Evolutionary conservation across 208 protist species (phyloP), one percentile per base, ranked within the genome.

Genomic region (Crithidia fasciculata): DNA sequence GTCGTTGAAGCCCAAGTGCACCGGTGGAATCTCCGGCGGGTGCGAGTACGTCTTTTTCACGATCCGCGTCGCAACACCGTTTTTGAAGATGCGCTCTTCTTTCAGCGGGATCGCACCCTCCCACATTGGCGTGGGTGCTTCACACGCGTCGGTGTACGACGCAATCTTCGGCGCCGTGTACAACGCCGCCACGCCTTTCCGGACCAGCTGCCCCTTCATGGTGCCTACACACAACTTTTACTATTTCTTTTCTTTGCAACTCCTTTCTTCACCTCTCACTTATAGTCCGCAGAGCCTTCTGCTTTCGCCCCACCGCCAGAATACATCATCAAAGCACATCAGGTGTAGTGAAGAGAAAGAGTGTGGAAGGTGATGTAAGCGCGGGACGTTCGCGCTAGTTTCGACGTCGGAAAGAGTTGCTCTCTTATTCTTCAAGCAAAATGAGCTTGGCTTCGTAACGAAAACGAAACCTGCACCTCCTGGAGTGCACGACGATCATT

Each of bases 141-240:
- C 92, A 65, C 92, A 97, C 8, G 92, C 90, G 70, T 95, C 88
- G 0, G 92, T 97, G 74, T 92, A 97, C 9, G 83, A 92, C 28
- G 84, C 84, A 13, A 90, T 75, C 16, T 74, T 70, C 2, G 88
- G 83, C 0, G 75, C 74, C 18, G 82, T 80, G 72, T 96, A 96
- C 44, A 89, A 75, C 2, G 82, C 78, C 9, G 82, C 81, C 36
- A 90, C 53, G 18, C 85, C 81, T 57, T 84, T 91, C 16, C 81
- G 76, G 28, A 88, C 80, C 5, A 81, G 59, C 65, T 75, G 83
- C 13, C 80, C 69, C 37, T 80, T 83, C 87, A 92, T 94, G 52
- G 40, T 19, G 28, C 28, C 28, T 28, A 28, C 28, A 28, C 28
- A 28, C 36, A 45, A 16, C 37, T n/a, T 68, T 12, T 43, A 45